Conservation (phyloP, 441 rosid species). For the Arabidopsis lyrata region DNA sequence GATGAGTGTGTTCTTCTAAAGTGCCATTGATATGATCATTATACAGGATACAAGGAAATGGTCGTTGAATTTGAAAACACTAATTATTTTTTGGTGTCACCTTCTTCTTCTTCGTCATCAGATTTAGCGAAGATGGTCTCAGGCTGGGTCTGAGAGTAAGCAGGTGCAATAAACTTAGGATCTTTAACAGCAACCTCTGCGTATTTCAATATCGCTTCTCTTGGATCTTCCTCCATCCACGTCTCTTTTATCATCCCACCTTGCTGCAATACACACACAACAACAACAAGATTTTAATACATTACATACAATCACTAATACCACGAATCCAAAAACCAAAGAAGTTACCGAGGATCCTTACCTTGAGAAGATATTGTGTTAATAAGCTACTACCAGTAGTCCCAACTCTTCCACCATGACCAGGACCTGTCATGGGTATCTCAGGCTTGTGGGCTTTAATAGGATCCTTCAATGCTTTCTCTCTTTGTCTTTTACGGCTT, state of each 20-base stretch:
- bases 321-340: background rate
- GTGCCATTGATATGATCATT: slow-evolving; percentile 20
- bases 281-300: slow-evolving; percentile 12
- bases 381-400: slow-evolving; percentile 85
- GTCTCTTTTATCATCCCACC: slow-evolving; percentile 99
- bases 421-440: slow-evolving; percentile 93
- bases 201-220: slow-evolving; percentile 94
- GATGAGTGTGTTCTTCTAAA: background rate
- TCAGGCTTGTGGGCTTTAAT: slow-evolving; percentile 92
- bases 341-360: slow-evolving; percentile 34
- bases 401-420: slow-evolving; percentile 95
- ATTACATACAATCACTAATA: background rate
- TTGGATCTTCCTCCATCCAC: slow-evolving; percentile 99
- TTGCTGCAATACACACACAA: slow-evolving; percentile 68
- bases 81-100: slow-evolving; percentile 32
- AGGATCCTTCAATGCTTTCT: slow-evolving; percentile 92
- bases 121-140: slow-evolving; percentile 84
- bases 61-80: slow-evolving; percentile 4
- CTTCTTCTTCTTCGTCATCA: slow-evolving; percentile 83
- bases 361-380: slow-evolving; percentile 98
- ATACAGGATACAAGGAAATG: slow-evolving; percentile 12
- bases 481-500: slow-evolving; percentile 95
- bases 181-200: slow-evolving; percentile 96
- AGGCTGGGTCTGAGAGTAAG: slow-evolving; percentile 91
- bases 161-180: slow-evolving; percentile 96